Conservation (phyloP, 2,329 filamentous ascomycete species). For the Trichoderma guizhouense region DNA sequence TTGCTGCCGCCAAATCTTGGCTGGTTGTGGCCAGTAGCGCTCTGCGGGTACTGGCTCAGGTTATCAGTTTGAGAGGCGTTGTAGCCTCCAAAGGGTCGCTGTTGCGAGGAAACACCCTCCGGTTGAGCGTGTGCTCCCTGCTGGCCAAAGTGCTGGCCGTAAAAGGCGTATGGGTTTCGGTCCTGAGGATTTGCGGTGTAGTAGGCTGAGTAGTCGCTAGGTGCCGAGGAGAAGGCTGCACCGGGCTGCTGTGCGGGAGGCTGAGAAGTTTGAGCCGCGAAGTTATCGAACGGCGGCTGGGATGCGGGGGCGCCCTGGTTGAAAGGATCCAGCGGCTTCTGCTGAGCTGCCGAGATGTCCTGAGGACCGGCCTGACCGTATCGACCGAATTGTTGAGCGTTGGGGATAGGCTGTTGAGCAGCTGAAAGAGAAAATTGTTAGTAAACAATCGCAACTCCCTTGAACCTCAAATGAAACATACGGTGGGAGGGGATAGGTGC, state of each 20-base stretch:
- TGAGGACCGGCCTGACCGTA: constrained; percentile 62
- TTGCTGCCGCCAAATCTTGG: constrained; percentile 57
- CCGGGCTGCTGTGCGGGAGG: constrained; percentile 57
- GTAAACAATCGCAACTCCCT: not conserved
- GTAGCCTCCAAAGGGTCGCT: constrained; percentile 77
- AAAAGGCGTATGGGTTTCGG: constrained; percentile 78
- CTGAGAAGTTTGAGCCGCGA: constrained; percentile 57
- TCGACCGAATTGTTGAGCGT: constrained; percentile 65
- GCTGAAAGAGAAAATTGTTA: constrained; percentile 21
- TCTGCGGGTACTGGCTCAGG: constrained; percentile 70
- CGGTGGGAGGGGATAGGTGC: constrained; percentile 31
- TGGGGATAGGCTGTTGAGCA: constrained; percentile 51
- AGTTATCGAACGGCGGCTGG: constrained; percentile 59
- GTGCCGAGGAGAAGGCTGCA: constrained; percentile 68
- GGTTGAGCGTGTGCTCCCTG: constrained; percentile 63
- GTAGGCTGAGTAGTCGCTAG: constrained; percentile 79
- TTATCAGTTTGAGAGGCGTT: constrained; percentile 61
- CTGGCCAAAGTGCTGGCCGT: constrained; percentile 59
- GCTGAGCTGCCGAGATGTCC: constrained; percentile 55
- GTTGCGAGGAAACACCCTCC: constrained; percentile 66
- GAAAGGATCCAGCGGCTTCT: constrained; percentile 88
- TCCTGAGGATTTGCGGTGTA: constrained; percentile 73
- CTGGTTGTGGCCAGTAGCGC: constrained; percentile 54
- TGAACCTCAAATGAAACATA: constrained; percentile 16
- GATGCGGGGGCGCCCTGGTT: constrained; percentile 54